Evolutionary conservation across 1,284 basidiomycete species (phyloP), one percentile per base, ranked within the genome.

Genomic region (Rugosomyces carneus): DNA sequence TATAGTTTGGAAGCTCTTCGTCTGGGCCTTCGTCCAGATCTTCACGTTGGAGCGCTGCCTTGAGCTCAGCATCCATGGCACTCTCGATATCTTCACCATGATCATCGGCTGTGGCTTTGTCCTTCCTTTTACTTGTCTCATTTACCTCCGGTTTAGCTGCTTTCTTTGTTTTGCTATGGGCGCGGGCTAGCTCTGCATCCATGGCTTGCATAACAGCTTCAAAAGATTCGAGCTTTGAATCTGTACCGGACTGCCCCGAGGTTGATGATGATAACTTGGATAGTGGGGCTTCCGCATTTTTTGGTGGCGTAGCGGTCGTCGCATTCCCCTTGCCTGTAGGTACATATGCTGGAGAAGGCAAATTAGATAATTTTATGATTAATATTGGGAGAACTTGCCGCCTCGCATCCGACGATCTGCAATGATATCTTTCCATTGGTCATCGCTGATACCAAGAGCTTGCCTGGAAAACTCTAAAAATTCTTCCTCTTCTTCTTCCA

Each of bases 201-300:
- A 97, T 91, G 1, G 91, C 91, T 57, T 81, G 78, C 94, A 97
- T 97, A 32, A 97, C 87, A 5, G 84, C 79, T 58, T 98, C 94
- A 55, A 97, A 97, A 0, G 89, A 90, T 60, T 93, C 77, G n/a
- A 97, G 71, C 41, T 83, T 78, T 3, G 80, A 75, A 59, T 92
- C 80, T 7, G 66, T 62, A 41, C 69, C 70, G 6, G 70, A 68
- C 27, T 64, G 65, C 20, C 63, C 68, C 26, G 67, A 57, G 16
- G 48, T 52, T 11, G 65, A 53, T 5, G 65, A 53, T 5, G 46
- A 24, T 15, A 53, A 47, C 27, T 49, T 40, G 42, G 45, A 23
- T 34, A 37, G 29, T 8, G 39, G 36, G 21, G 40, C 37, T 18
- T 40, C 18, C n/a, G 44, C 7, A 7, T 47, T 48, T 13, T 18